phyloP scores from a whole-genome alignment of 441 rosid species.

The Populus hybrid region DNA sequence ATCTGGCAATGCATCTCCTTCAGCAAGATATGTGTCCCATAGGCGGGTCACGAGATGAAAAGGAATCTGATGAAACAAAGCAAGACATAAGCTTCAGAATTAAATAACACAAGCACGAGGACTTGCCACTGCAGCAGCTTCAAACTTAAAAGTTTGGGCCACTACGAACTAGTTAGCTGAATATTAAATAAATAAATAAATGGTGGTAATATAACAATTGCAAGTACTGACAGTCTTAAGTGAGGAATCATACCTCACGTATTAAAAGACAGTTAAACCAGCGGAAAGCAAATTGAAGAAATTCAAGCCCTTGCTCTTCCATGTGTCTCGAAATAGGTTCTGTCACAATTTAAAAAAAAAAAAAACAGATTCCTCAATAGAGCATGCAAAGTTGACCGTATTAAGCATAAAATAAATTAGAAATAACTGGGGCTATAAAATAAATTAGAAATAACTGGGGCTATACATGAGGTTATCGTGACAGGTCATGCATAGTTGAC shows the following conservation, averaged over 20 bases:
- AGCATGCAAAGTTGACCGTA: constrained; percentile 1
- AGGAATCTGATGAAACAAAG: constrained; percentile 58
- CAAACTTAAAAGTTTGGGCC: neutral
- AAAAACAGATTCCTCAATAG: neutral
- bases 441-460: neutral
- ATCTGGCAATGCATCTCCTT: constrained; percentile 97
- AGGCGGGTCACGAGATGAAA: constrained; percentile 81
- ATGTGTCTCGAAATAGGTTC: constrained; percentile 97
- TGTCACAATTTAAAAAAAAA: constrained; percentile 32
- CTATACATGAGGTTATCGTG: neutral
- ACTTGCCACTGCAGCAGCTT: neutral
- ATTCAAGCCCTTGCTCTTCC: constrained; percentile 98
- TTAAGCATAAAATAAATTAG: neutral
- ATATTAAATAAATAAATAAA: neutral
- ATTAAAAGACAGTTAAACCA: constrained; percentile 98
- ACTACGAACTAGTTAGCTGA: neutral
- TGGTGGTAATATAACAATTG: neutral
- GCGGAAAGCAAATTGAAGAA: constrained; percentile 96
- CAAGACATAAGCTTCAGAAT: constrained; percentile 15
- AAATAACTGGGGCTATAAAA: neutral
- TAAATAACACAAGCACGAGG: constrained; percentile 1
- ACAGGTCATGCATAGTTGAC: constrained; percentile 2
- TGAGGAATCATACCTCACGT: constrained; percentile 65
- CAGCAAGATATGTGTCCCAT: constrained; percentile 99
- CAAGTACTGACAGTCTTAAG: neutral